These are phyloP conservation scores for Cenchrus fungigraminus DNA, from an alignment of 176 grass and related monocot species.

Conservation along the genomic window DNA sequence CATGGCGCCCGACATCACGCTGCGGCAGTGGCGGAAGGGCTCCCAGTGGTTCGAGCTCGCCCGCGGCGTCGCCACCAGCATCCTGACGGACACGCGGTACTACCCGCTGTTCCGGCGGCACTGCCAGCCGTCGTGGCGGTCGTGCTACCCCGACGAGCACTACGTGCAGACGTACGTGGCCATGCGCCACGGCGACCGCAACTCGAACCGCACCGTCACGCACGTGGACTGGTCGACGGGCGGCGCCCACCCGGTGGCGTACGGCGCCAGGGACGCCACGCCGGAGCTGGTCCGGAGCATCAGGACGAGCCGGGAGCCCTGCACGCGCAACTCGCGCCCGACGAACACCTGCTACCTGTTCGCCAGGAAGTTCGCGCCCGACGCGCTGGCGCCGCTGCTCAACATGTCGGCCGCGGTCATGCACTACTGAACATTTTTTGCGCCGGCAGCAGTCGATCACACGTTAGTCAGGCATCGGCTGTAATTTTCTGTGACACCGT, in stretches of 20 bases:
- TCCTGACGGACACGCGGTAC: conserved; percentile 59
- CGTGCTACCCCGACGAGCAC: conserved; percentile 95
- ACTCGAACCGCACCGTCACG: conserved; percentile 76
- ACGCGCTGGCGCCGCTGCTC: conserved; percentile 59
- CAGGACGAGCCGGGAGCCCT: conserved; percentile 49
- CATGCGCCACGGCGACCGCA: conserved; percentile 60
- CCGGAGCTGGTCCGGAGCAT: conserved; percentile 57
- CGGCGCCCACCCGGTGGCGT: conserved; percentile 67
- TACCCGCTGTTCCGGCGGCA: conserved; percentile 63
- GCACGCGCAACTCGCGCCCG: conserved; percentile 57
- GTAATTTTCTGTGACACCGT: neutral
- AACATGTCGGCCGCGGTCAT: conserved; percentile 69
- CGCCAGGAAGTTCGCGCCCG: conserved; percentile 80
- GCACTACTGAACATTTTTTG: conserved; percentile 41
- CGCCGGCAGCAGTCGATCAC: neutral
- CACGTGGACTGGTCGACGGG: conserved; percentile 75
- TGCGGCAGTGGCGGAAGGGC: conserved; percentile 76
- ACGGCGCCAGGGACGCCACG: conserved; percentile 49
- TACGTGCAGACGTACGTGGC: conserved; percentile 70
- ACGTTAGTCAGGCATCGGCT: neutral
- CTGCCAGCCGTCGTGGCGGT: conserved; percentile 70
- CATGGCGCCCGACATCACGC: conserved; percentile 73
- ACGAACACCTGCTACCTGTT: conserved; percentile 72
- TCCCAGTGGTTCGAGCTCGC: conserved; percentile 82
- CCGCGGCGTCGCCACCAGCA: conserved; percentile 52